Evolutionary conservation across 2,329 filamentous ascomycete species (phyloP).

Genomic region (Plenodomus tracheiphilus): DNA sequence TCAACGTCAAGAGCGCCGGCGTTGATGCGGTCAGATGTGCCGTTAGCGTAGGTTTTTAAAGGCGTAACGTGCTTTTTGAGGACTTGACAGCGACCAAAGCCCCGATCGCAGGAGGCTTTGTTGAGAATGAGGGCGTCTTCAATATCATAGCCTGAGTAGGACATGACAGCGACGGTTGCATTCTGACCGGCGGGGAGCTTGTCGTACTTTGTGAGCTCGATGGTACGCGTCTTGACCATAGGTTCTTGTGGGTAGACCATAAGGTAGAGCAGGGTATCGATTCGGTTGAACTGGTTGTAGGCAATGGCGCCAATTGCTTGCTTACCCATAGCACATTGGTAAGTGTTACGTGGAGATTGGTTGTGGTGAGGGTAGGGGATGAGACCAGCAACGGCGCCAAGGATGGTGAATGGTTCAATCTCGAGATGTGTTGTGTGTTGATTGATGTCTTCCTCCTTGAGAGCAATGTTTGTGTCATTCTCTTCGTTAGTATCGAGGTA

Average conservation of each 20-base stretch:
- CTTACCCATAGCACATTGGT: conserved; percentile 99
- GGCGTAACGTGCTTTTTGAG: conserved; percentile 90
- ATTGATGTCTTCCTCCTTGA: conserved; percentile 84
- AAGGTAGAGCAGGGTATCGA: conserved; percentile 93
- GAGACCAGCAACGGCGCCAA: conserved; percentile 91
- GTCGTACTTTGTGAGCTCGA: conserved; percentile 95
- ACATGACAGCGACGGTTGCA: conserved; percentile 98
- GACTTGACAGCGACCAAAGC: conserved; percentile 97
- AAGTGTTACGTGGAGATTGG: conserved; percentile 97
- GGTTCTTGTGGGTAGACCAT: conserved; percentile 97
- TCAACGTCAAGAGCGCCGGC: conserved; percentile 49
- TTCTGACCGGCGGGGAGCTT: conserved; percentile 97
- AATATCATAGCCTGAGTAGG: conserved; percentile 98
- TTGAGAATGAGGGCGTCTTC: conserved; percentile 97
- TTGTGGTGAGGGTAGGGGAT: conserved; percentile 99
- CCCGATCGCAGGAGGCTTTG: conserved; percentile 91
- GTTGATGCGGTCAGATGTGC: conserved; percentile 62
- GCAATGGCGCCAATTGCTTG: conserved; percentile 98
- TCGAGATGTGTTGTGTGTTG: conserved; percentile 89
- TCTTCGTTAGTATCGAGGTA: conserved; percentile 99
- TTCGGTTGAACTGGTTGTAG: conserved; percentile 96
- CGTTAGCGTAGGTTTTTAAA: conserved; percentile 86
- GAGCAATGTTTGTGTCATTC: conserved; percentile 90
- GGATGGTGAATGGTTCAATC: conserved; percentile 95
- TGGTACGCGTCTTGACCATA: conserved; percentile 96